Percentiles rank a stretch among this genome's conserved stretches.
Conservation (phyloP, 2,329 filamentous ascomycete genomes). For the Sclerotinia borealis region DNA sequence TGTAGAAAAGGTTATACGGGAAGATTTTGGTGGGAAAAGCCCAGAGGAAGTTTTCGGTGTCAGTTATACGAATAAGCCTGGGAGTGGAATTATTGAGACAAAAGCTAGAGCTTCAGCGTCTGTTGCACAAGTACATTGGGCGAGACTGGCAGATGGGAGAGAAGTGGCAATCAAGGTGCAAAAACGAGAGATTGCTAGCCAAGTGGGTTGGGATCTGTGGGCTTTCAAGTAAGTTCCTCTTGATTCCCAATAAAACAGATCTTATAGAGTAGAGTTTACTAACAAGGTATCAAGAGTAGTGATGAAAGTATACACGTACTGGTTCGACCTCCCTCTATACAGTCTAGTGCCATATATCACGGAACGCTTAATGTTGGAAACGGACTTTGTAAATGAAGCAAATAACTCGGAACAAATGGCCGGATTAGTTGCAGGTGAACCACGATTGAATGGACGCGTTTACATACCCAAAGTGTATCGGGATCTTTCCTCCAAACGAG, state of each 20-base stretch:
- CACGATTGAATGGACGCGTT: constrained; percentile 69
- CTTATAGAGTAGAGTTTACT: not conserved
- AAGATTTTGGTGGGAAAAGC: constrained; percentile 81
- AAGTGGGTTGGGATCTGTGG: constrained; percentile 94
- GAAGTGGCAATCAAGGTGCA: constrained; percentile 96
- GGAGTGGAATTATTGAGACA: constrained; percentile 62
- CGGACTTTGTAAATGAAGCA: constrained; percentile 90
- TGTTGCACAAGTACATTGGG: constrained; percentile 97
- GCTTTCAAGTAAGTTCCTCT: constrained; percentile 65
- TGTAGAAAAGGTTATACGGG: constrained; percentile 74
- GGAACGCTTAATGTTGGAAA: constrained; percentile 87
- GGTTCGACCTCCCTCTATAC: constrained; percentile 91
- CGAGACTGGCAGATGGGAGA: constrained; percentile 72
- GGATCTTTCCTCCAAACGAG: constrained; percentile 73
- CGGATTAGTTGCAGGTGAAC: constrained; percentile 66
- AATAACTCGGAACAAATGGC: constrained; percentile 83
- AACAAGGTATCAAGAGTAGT: constrained; percentile 54
- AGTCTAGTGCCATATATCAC: constrained; percentile 87
- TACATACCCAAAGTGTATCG: constrained; percentile 83
- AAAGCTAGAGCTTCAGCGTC: constrained; percentile 68
- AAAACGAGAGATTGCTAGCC: constrained; percentile 86
- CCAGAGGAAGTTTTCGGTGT: constrained; percentile 91
- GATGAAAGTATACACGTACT: constrained; percentile 72
- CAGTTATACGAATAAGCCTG: constrained; percentile 63
- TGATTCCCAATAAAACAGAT: not conserved